Percentiles rank a stretch among this genome's conserved stretches.
These are phyloP conservation scores for Aspergillus sp. DNA, from an alignment of 2,329 filamentous ascomycete genomes.

Conservation along the genomic window DNA sequence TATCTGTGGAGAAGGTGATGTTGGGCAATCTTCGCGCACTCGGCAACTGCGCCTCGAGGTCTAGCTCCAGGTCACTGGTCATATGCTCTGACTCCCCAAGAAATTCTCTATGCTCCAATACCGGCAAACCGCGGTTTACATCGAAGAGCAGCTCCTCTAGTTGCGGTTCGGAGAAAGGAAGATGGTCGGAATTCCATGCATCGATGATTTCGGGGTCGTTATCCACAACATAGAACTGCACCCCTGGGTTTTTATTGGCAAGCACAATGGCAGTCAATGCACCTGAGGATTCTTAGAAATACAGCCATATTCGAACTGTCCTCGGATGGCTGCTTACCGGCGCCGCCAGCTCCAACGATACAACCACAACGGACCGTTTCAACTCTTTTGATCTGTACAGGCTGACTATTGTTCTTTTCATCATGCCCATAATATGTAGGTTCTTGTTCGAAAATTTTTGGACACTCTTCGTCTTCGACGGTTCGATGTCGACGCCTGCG, in stretches of 20 bases:
- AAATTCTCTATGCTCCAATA: not conserved
- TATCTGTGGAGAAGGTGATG: constrained; percentile 18
- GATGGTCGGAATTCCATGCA: constrained; percentile 25
- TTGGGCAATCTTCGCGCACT: constrained; percentile 11
- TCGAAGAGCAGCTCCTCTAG: constrained; percentile 22
- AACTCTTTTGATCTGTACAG: not conserved
- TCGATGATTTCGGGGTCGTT: constrained; percentile 19
- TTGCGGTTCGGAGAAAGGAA: constrained; percentile 26
- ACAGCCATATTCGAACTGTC: not conserved
- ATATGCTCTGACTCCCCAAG: not conserved
- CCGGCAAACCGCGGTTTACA: not conserved
- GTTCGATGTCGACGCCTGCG: not conserved
- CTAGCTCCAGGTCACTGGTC: not conserved
- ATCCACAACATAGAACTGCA: constrained; percentile 27
- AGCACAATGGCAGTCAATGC: constrained; percentile 23
- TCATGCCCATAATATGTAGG: not conserved
- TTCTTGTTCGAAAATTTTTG: not conserved
- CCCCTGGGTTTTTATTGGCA: constrained; percentile 23
- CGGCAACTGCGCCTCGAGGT: not conserved
- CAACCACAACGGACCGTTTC: not conserved
- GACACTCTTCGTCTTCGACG: not conserved
- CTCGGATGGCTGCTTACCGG: not conserved
- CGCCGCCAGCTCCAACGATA: not conserved
- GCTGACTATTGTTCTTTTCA: not conserved
- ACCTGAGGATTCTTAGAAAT: constrained; percentile 6